Conservation (phyloP, 768 basidiomycete species). For the Astraeus odoratus region DNA sequence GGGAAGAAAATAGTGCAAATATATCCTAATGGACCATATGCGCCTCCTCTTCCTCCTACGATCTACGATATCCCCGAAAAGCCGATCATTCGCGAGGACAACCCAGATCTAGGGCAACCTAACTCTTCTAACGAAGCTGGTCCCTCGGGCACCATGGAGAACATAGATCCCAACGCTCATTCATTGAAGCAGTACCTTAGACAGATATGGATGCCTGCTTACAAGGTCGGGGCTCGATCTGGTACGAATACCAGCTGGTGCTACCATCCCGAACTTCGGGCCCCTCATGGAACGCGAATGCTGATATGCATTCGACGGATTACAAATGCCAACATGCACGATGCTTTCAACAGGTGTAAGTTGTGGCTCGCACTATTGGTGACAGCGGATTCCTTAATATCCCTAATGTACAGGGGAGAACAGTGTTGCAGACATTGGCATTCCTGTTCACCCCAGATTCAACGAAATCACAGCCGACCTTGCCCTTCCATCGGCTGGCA, state of each 20-base stretch:
- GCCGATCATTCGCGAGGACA: neutral
- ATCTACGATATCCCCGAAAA: neutral
- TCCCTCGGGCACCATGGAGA: neutral
- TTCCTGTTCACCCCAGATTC: neutral
- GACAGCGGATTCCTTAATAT: neutral
- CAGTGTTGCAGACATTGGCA: neutral
- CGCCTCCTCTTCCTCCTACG: neutral
- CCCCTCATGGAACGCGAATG: neutral
- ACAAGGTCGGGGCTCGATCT: neutral
- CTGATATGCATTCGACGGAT: neutral
- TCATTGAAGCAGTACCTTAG: conserved; percentile 1
- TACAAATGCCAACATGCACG: neutral
- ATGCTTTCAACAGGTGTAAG: neutral
- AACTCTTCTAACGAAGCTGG: neutral
- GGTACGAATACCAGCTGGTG: neutral
- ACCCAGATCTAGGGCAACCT: neutral
- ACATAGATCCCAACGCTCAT: neutral
- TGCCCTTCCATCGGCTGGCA: neutral
- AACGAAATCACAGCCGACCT: neutral
- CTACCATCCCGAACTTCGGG: neutral
- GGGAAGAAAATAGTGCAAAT: neutral
- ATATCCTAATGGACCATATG: neutral
- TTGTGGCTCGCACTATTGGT: neutral
- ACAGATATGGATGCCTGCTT: conserved; percentile 1
- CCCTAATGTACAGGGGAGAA: neutral